Conservation (phyloP, 257 asterid species). For the Gentiana macrophylla region DNA sequence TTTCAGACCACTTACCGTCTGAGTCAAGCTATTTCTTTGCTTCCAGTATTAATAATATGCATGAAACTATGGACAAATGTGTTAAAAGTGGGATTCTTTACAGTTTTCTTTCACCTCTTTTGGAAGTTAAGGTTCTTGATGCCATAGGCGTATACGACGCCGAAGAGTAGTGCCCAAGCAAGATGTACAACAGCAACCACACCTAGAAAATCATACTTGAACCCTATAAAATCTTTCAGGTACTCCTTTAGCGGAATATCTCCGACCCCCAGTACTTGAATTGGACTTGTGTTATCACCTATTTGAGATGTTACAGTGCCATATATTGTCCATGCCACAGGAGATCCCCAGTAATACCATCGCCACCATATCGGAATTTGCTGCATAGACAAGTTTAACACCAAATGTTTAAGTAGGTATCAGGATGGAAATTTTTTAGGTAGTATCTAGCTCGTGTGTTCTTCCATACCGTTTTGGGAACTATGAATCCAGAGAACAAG, state of each 20-base stretch:
- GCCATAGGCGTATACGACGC: constrained; percentile 49
- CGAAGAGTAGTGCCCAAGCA: constrained; percentile 58
- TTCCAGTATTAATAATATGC: neutral
- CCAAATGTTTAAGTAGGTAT: neutral
- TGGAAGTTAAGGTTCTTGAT: constrained; percentile 63
- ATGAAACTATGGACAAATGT: neutral
- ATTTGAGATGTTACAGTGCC: constrained; percentile 61
- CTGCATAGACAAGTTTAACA: constrained; percentile 17
- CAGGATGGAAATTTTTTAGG: too few species aligned
- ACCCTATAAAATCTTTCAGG: constrained; percentile 38
- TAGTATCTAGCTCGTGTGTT: too few species aligned
- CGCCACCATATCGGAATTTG: constrained; percentile 81
- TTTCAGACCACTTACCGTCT: too few species aligned
- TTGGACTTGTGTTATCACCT: constrained; percentile 24
- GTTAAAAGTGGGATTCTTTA: neutral
- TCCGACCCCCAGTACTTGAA: constrained; percentile 39
- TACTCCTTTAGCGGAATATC: constrained; percentile 41
- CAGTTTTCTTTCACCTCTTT: constrained; percentile 28
- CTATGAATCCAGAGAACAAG: constrained; percentile 63
- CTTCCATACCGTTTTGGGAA: constrained; percentile 54
- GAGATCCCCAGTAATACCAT: constrained; percentile 81
- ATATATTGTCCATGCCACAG: constrained; percentile 68
- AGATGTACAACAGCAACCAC: constrained; percentile 56
- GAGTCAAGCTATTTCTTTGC: neutral
- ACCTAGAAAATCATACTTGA: constrained; percentile 49